Base-by-base conservation (phyloP, 2,329 filamentous ascomycete genomes). In the Fonsecaea multimorphosa region DNA sequence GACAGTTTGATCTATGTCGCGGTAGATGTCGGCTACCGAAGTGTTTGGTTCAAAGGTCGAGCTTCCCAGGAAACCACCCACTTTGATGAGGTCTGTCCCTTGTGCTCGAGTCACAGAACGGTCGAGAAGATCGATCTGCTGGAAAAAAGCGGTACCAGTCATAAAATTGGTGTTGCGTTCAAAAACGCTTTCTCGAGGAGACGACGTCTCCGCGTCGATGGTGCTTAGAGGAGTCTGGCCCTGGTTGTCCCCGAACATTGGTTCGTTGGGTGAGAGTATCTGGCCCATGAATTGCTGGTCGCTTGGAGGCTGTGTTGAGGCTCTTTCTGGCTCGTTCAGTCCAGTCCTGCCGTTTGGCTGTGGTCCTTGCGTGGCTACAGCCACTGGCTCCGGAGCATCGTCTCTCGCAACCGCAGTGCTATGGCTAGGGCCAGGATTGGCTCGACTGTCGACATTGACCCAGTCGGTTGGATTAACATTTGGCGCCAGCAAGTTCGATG, bases 41-140 rank as follows among this genome's bases (percentile, higher is more conserved):
- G 49, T 24, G 19, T 52, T 52, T 31, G 29, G 22, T 24, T 52
- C 49, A 12, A 52, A 27, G 49, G 19, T 27, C 19, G 49, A 27
- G 11, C 22, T 31, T n/a, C 22, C 49, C 49, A 31, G 22, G 22
- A 24, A 24, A 19, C 49, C 49, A 31, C 22, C 49, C 3, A 24
- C 49, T 24, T 52, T 52, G n/a, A 31, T 24, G 11, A 34, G 32
- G 49, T 52, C 49, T 12, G 49, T 27, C 22, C 49, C 49, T 16
- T 52, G 49, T 24, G 49, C 49, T 24, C 29, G 49, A 24, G 49
- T 54, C 16, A 54, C 52, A 8, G 52, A 32, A 34, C 27, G 27
- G 52, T 54, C 27, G 12, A 54, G 32, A 7, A 54, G 52, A 54
- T 54, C 52, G 19, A 54, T n/a, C 32, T 54, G 52, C 14, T n/a